phyloP scores from a whole-genome alignment of 139 green algal species.

The Monoraphidium neglectum region DNA sequence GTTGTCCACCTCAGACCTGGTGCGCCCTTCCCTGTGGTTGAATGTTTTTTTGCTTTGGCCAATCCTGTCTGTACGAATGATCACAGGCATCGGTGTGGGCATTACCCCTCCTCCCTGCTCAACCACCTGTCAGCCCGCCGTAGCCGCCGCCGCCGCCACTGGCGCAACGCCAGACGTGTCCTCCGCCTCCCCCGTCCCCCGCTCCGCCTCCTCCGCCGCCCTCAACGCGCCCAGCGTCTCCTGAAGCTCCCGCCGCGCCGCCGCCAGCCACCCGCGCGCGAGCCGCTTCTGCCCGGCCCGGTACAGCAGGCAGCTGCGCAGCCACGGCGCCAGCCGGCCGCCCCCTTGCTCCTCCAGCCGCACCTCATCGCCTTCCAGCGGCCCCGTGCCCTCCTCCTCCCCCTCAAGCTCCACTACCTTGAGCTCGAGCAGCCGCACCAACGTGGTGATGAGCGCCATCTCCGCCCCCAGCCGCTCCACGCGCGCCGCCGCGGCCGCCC shows the following conservation, averaged over 20 bases:
- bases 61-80: too few relatives aligned
- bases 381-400: constrained; percentile 32
- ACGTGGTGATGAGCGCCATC: constrained; percentile 72
- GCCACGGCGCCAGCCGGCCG: constrained; percentile 13
- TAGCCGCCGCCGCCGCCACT: too few relatives aligned
- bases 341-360: not conserved
- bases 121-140: too few relatives aligned
- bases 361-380: too few relatives aligned
- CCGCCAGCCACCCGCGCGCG: constrained; percentile 56
- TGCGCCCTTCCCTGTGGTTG: too few relatives aligned
- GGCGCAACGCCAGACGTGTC: too few relatives aligned
- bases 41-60: too few relatives aligned
- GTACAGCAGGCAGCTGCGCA: constrained; percentile 67
- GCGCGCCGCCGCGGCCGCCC: not conserved
- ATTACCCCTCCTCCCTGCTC: too few relatives aligned
- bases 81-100: too few relatives aligned
- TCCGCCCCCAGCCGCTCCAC: constrained; percentile 49
- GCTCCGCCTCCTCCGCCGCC: not conserved
- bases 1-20: too few relatives aligned
- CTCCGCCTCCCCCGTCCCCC: not conserved
- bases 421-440: constrained; percentile 73
- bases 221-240: constrained; percentile 52
- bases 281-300: constrained; percentile 75
- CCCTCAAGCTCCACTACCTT: constrained; percentile 66
- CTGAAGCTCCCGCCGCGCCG: constrained; percentile 47